phyloP scores from a whole-genome alignment of 2,329 filamentous ascomycete genomes.

The Aspergillus fructus region DNA sequence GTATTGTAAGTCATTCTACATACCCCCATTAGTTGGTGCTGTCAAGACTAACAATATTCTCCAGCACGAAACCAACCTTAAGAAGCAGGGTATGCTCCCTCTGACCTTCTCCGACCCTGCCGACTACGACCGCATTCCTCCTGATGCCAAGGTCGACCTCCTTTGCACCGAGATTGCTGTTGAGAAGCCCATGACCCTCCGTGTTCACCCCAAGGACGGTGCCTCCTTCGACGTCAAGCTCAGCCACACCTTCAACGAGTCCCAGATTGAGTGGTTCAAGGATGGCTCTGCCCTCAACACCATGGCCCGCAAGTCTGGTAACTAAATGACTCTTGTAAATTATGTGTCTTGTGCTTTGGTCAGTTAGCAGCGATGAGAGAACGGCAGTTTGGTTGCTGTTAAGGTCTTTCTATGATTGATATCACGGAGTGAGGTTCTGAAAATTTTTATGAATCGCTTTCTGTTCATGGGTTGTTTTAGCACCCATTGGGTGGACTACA shows the following conservation, averaged over 20 bases:
- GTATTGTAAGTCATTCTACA: conserved; percentile 63
- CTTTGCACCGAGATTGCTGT: conserved; percentile 85
- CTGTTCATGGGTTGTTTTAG: conserved; percentile 25
- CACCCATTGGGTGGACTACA: conserved; percentile 37
- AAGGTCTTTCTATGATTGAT: conserved; percentile 30
- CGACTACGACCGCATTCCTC: conserved; percentile 96
- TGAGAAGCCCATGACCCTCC: conserved; percentile 88
- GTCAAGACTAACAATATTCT: conserved; percentile 16
- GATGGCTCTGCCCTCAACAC: conserved; percentile 97
- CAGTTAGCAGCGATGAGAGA: conserved; percentile 14
- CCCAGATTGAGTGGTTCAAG: conserved; percentile 99
- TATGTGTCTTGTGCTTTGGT: conserved; percentile 26
- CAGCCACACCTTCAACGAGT: conserved; percentile 95
- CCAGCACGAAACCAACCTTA: conserved; percentile 97
- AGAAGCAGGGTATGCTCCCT: conserved; percentile 99
- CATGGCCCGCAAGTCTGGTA: conserved; percentile 72
- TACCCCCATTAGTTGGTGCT: neutral
- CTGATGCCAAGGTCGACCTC: conserved; percentile 89
- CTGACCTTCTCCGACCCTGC: conserved; percentile 91
- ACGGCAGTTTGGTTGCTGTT: conserved; percentile 16
- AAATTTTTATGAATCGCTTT: conserved; percentile 36
- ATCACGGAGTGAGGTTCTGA: conserved; percentile 34
- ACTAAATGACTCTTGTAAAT: conserved; percentile 30
- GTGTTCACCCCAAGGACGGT: conserved; percentile 88
- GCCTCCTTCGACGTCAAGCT: conserved; percentile 78